Base-by-base conservation (phyloP, 495 filamentous ascomycete genomes). In the Neurospora tetrasperma region DNA sequence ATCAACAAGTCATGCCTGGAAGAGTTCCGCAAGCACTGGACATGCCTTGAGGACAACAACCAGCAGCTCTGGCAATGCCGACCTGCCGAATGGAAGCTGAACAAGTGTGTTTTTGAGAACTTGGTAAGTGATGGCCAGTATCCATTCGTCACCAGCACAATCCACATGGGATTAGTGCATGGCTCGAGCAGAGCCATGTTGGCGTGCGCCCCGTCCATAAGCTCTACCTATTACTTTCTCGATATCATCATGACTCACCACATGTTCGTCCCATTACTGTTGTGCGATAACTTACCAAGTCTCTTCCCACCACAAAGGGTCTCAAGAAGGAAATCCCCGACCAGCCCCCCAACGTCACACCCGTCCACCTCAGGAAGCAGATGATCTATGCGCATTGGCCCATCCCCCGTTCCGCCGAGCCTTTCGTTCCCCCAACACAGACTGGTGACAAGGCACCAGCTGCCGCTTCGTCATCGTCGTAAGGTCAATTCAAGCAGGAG, bases 41-140 rank as follows among this genome's bases (percentile, higher is more conserved):
- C 92, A 76, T 99, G 96, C 78, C 87, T 99, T 70, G 96, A 99
- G 78, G 90, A 96, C 84, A 94, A 96, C 87, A 99, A 99, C 85
- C 95, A 98, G 81, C 91, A 94, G 80, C 83, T 98, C 54, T 98
- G 92, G 89, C 92, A 97, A 74, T 99, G 96, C 85, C 88, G 96
- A 42, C 86, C 86, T 70, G 78, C 72, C 44, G 94, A 98, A 85
- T 88, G 93, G 88, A 88, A 87, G 74, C 82, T 98, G 69, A 98
- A 97, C 85, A 89, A 87, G 78, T 99, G 96, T 83, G 93, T 98
- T 42, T 98, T 95, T 79, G 90, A 97, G 69, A 97, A 97, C 77
- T 80, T 99, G 86, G 96, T 98, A 83, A 77, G 92, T 86, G 11
- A 35, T 6, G 20, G 7, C 23, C 12, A 2, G 11, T 31, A 27